Percentiles rank a stretch among this genome's conserved stretches.
phyloP scores from a whole-genome alignment of 2,329 filamentous ascomycete genomes.

The Alternaria gaisen region DNA sequence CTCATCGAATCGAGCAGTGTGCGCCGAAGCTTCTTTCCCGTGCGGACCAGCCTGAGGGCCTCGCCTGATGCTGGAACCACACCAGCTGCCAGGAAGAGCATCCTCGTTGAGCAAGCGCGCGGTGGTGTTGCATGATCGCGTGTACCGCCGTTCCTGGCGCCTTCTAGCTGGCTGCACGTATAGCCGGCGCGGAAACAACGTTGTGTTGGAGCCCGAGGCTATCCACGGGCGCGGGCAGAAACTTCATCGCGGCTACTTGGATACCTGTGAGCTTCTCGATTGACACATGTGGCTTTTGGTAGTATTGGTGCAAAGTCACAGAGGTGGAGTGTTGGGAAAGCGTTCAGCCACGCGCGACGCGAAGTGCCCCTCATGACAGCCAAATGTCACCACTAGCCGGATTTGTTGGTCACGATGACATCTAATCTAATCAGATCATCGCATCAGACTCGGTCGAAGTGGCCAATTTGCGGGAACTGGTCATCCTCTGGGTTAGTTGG shows the following conservation, averaged over 20 bases:
- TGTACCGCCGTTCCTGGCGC: constrained; percentile 3
- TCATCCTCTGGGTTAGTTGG: background rate
- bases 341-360: background rate
- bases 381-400: constrained; percentile 2
- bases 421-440: constrained; percentile 30
- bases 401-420: constrained; percentile 8
- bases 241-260: background rate
- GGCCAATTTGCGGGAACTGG: background rate
- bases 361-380: constrained; percentile 4
- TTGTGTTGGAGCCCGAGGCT: background rate
- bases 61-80: constrained; percentile 8
- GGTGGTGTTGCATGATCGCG: constrained; percentile 2
- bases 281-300: background rate
- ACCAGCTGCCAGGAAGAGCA: background rate
- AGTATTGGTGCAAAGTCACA: background rate
- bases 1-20: constrained; percentile 22
- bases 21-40: constrained; percentile 17
- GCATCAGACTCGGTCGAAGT: constrained; percentile 5
- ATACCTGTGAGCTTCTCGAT: background rate
- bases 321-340: background rate
- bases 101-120: constrained; percentile 6
- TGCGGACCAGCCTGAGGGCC: constrained; percentile 2
- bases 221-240: background rate
- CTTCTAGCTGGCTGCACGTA: background rate
- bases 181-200: background rate